Base-by-base conservation (phyloP, 2,329 filamentous ascomycete genomes). In the Fusarium mundagurra region DNA sequence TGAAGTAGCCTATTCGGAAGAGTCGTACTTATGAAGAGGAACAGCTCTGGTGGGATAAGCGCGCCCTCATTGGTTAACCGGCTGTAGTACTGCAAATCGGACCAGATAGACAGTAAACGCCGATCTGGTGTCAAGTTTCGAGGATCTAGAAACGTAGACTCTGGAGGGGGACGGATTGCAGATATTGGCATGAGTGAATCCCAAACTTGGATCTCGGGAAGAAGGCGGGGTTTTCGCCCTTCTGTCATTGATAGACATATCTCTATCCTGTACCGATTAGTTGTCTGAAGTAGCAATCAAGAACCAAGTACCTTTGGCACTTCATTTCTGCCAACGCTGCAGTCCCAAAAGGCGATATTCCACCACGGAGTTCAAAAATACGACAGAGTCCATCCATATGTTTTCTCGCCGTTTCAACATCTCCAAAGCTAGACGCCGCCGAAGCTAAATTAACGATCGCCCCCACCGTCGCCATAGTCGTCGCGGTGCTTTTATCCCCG, bases 251-350 rank as follows among this genome's bases (percentile, higher is more conserved):
- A 39, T 10, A 54, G 24, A 29, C 51, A 54, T 2, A 54, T 54
- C 14, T 54, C 51, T n/a, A 39, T 29, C 20, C 51, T 54, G 3
- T 29, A 2, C 20, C 18, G 1, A 20, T 39, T 2, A 54, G 34
- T 2, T 8, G 13, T 2, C 29, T 10, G 7, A 20, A 27, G 4
- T 4, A 3, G 0, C 5, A 2, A 22, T 16, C 0, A 4, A 9
- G 5, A 10, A 3, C 0, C 3, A 9, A 2, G 4, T 27, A 54
- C 51, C 34, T 54, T 17, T 54, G 51, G 3, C 34, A 54, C 10
- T 54, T 54, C 51, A 54, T 54, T 14, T 39, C 51, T 3, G 24
- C 24, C 3, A 54, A 6, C 5, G 11, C 14, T 13, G 51, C 51
- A 22, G 24, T 54, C 5, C 11, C 34, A 29, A n/a, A 29, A 9